Evolutionary conservation across 176 grass and related monocot genomes (phyloP), one percentile per base, ranked within the genome.

Genomic region (Aegilops longissima): DNA sequence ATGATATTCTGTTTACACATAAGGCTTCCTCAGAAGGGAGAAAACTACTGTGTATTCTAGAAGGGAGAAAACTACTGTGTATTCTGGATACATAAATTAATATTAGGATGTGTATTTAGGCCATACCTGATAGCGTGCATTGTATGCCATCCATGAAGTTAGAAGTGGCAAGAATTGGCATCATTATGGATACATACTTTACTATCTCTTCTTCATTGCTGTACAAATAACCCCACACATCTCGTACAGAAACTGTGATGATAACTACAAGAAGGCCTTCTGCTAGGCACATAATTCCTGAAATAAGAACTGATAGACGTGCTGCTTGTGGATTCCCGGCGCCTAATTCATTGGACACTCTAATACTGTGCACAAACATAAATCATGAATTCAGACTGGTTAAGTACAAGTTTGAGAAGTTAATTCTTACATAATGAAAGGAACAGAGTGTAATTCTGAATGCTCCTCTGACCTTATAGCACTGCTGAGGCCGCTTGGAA

Each of bases 111-210:
- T 30, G n/a, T 6, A 61, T 79, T 67, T 85, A 18, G 39, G 25
- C 24, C 73, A 80, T 86, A 98, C 96, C 96, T 94, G 96, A 95
- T 82, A 98, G 82, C 0, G 90, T 94, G 93, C 93, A 98, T 87
- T 98, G 96, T 76, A 92, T 85, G 63, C 96, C 96, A 92, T 95
- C 93, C 90, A 98, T 94, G 68, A 98, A 98, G 84, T 95, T 85
- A 83, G 96, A 98, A 80, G 56, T 76, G 44, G 90, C 96, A 70
- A 98, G 88, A 92, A 98, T 78, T 24, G 93, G 93, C 92, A 98
- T 96, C 92, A 98, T 98, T 66, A 62, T 47, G 31, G 93, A 92
- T 63, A 91, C 92, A 88, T 98, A 95, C 31, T 79, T 86, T 77
- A 90, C 90, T 0, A 98, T 84, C 66, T 89, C 81, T 39, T 89